phyloP scores from a whole-genome alignment of 2,329 filamentous ascomycete genomes.

The Cercospora beticola region DNA sequence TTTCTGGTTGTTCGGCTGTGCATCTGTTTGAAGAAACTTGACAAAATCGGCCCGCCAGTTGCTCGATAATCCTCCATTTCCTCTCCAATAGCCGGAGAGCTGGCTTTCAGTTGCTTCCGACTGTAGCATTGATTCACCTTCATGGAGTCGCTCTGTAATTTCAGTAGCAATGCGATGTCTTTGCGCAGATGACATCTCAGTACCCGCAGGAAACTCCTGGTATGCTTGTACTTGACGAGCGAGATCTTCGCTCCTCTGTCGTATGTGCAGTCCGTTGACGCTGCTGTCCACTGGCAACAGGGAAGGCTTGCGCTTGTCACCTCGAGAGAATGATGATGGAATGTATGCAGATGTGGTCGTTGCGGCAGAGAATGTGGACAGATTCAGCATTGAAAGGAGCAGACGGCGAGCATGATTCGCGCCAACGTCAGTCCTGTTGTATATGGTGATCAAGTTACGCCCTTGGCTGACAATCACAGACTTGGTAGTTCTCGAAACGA shows the following conservation, averaged over 20 bases:
- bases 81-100: neutral
- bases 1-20: neutral
- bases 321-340: neutral
- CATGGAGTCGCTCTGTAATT: neutral
- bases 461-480: constrained; percentile 22
- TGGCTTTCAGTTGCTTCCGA: neutral
- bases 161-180: neutral
- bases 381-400: constrained; percentile 9
- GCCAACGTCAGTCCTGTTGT: constrained; percentile 13
- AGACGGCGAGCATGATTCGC: constrained; percentile 26
- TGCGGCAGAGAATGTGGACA: neutral
- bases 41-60: neutral
- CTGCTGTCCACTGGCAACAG: neutral
- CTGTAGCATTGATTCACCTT: neutral
- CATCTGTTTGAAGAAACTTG: neutral
- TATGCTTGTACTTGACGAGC: neutral
- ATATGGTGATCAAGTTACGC: constrained; percentile 8
- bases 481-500: constrained; percentile 25
- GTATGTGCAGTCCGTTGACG: neutral
- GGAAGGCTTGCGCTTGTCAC: neutral
- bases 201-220: neutral
- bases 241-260: neutral
- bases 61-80: neutral
- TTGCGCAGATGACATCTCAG: neutral
- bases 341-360: neutral